phyloP scores from a whole-genome alignment of 352 stramenopile species.

The Lagenidium sp. region DNA sequence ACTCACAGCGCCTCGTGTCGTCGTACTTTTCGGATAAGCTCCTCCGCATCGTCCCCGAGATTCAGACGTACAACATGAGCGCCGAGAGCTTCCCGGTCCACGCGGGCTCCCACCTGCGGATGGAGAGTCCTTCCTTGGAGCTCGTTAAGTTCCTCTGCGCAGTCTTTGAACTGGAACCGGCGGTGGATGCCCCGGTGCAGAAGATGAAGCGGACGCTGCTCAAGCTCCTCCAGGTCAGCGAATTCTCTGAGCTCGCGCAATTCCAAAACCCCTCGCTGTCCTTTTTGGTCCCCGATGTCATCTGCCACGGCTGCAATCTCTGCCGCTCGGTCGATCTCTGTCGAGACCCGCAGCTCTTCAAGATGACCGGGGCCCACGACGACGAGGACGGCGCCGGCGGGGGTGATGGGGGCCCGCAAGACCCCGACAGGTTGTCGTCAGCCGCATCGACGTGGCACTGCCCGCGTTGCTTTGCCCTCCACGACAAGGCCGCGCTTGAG shows the following conservation, averaged over 20 bases:
- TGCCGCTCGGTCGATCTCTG: slow-evolving; percentile 96
- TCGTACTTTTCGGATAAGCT: slow-evolving; percentile 77
- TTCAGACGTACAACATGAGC: slow-evolving; percentile 58
- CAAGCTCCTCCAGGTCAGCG: slow-evolving; percentile 62
- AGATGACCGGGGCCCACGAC: slow-evolving; percentile 34
- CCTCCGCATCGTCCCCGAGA: slow-evolving; percentile 66
- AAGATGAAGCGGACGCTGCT: slow-evolving; percentile 90
- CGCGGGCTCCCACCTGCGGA: slow-evolving; percentile 70
- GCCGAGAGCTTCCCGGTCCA: slow-evolving; percentile 71
- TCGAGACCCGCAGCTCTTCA: slow-evolving; percentile 87
- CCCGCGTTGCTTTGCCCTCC: slow-evolving; percentile 87
- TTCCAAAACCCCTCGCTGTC: slow-evolving; percentile 93
- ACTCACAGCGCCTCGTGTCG: slow-evolving; percentile 59
- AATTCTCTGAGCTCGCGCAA: slow-evolving; percentile 71
- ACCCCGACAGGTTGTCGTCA: slow-evolving; percentile 3
- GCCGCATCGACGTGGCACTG: slow-evolving; percentile 74
- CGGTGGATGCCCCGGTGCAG: slow-evolving; percentile 85
- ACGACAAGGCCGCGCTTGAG: slow-evolving; percentile 89
- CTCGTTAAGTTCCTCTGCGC: slow-evolving; percentile 95
- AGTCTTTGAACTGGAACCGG: slow-evolving; percentile 91
- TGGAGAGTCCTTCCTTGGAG: slow-evolving; percentile 91
- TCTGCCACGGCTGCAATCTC: slow-evolving; percentile 94
- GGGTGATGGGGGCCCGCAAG: slow-evolving; percentile 15
- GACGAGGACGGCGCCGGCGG: slow-evolving; percentile 15
- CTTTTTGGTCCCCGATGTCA: slow-evolving; percentile 96